A percentile compares a stretch with the other conserved stretches of the same genome.
These are phyloP conservation scores for Macrophomina pseudophaseolina DNA, from an alignment of 2,329 filamentous ascomycete genomes.

Conservation along the genomic window DNA sequence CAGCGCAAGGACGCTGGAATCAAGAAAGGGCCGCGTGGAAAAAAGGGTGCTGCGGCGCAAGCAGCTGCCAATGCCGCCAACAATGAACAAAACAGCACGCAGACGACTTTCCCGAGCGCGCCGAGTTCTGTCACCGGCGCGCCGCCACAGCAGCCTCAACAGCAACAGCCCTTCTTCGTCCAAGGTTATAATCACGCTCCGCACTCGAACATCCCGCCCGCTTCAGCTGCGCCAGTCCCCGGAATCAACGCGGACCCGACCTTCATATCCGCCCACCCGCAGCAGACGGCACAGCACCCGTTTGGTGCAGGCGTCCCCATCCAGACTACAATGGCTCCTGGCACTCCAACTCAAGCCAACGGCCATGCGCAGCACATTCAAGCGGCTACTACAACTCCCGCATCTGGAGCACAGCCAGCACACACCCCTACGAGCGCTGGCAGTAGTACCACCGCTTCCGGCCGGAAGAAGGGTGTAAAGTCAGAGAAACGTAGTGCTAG, in stretches of 20 bases:
- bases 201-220: constrained; percentile 23
- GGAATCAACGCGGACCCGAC: constrained; percentile 35
- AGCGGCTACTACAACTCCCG: constrained; percentile 32
- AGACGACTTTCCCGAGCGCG: constrained; percentile 26
- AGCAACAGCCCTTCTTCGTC: constrained; percentile 25
- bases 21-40: constrained; percentile 55
- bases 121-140: constrained; percentile 26
- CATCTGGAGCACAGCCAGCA: constrained; percentile 24
- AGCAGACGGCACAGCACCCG: constrained; percentile 14
- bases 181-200: constrained; percentile 27
- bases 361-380: constrained; percentile 40
- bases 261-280: constrained; percentile 17
- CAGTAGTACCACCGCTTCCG: constrained; percentile 8
- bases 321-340: constrained; percentile 31
- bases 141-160: constrained; percentile 15
- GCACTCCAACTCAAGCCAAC: constrained; percentile 33
- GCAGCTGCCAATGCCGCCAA: constrained; percentile 19
- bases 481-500: constrained; percentile 51
- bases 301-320: constrained; percentile 30
- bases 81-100: constrained; percentile 13
- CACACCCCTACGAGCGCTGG: constrained; percentile 35
- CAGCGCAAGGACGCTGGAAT: constrained; percentile 54
- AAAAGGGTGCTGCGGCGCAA: constrained; percentile 32
- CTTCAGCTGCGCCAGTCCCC: constrained; percentile 17
- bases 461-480: constrained; percentile 40